These are phyloP conservation scores for Tulasnella sp. DNA, from an alignment of 768 basidiomycete genomes.

Conservation along the genomic window DNA sequence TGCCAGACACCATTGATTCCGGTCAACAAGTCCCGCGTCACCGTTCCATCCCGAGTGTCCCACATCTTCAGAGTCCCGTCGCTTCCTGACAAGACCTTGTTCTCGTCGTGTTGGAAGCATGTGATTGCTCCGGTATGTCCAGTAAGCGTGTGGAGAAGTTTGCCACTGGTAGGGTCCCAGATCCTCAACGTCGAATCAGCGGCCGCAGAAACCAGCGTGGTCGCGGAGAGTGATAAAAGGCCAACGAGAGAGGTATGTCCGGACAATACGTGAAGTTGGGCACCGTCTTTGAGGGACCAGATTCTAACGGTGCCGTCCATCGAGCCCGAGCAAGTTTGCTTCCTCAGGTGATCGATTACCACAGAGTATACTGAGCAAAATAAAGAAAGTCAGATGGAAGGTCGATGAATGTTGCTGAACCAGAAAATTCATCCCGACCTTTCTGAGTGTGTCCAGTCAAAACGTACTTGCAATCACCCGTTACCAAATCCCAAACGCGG, in stretches of 20 bases:
- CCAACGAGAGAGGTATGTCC: constrained; percentile 97
- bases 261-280: constrained; percentile 72
- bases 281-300: constrained; percentile 83
- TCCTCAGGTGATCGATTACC: constrained; percentile 78
- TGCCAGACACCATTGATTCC: constrained; percentile 97
- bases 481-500: constrained; percentile 89
- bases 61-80: constrained; percentile 98
- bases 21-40: constrained; percentile 82
- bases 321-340: constrained; percentile 92
- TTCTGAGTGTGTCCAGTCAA: constrained; percentile 88
- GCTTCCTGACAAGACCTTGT: constrained; percentile 91
- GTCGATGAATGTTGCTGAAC: not conserved
- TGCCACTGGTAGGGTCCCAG: constrained; percentile 87
- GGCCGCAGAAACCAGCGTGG: constrained; percentile 89
- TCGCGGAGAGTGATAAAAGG: constrained; percentile 82
- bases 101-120: constrained; percentile 98
- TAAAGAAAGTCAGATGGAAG: constrained; percentile 19
- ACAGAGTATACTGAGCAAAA: constrained; percentile 78
- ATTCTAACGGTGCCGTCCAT: constrained; percentile 98
- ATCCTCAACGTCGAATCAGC: constrained; percentile 93
- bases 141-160: constrained; percentile 73
- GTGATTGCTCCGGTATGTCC: constrained; percentile 98
- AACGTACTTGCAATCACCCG: constrained; percentile 52
- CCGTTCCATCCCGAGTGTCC: constrained; percentile 83
- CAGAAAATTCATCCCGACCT: constrained; percentile 50